Base-by-base conservation (phyloP, 768 basidiomycete species). In the Suillus subalutaceus region DNA sequence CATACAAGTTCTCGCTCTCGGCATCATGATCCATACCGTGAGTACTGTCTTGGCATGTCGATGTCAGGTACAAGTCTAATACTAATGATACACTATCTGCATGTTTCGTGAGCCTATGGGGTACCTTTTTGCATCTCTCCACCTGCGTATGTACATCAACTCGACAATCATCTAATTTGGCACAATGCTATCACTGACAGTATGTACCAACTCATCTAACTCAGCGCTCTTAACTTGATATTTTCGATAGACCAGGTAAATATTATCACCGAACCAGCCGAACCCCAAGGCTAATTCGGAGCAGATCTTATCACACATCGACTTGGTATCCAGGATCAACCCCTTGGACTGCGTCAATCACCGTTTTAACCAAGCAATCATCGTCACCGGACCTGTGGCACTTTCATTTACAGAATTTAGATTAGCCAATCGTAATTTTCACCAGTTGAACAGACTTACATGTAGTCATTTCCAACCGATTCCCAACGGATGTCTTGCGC, bases 21-120 rank as follows among this genome's bases (percentile, higher is more conserved):
- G 30, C 23, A 32, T 38, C 9, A 40, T 35, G 26, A 37, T 63
- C 61, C 48, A 53, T 32, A 37, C 12, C 10, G 26, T 65, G 37
- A 50, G 48, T 23, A 32, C 61, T 9, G 46, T 5, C 60, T 63
- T 65, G 37, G 48, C 61, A 35, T 63, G 48, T 64, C 13, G 13
- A n/a, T 57, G 35, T 38, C 7, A 20, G 32, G 35, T 5, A 35
- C 35, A 35, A 35, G 35, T 35, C 35, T 35, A 35, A 35, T 35
- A 35, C 35, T 6, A 15, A 2, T 9, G 26, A 16, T 16, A 52
- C 23, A 8, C 0, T 8, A 52, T 52, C 13, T 52, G 50, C 23
- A 15, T 15, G 15, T 30, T 26, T 23, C 13, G 23, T 15, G 12
- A 15, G 23, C 23, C 48, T 30, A 52, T 26, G 23, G 23, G 26